A percentile compares a stretch with the other conserved stretches of the same genome.
These are phyloP conservation scores for Pestalotiopsis sp. DNA, from an alignment of 2,329 filamentous ascomycete genomes.

Conservation along the genomic window DNA sequence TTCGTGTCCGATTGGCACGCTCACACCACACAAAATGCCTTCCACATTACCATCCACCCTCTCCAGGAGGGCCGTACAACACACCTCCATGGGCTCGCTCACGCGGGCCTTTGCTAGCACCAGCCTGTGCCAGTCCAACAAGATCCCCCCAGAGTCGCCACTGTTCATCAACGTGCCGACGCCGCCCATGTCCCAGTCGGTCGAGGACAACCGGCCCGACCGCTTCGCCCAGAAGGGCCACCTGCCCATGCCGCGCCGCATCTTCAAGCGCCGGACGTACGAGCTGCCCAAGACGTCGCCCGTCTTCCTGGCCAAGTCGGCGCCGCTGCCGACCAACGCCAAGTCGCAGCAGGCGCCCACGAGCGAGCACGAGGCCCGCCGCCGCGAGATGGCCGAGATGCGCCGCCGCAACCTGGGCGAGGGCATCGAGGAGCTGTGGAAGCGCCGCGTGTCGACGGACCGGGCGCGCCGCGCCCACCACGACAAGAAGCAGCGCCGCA, in stretches of 20 bases:
- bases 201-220: slow-evolving; percentile 40
- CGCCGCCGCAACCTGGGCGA: slow-evolving; percentile 73
- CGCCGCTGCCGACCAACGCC: slow-evolving; percentile 53
- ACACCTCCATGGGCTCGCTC: slow-evolving; percentile 8
- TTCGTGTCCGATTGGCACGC: background rate
- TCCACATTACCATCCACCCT: slow-evolving; percentile 7
- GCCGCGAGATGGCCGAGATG: slow-evolving; percentile 70
- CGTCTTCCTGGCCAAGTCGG: slow-evolving; percentile 63
- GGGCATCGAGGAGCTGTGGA: slow-evolving; percentile 71
- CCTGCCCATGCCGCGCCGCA: slow-evolving; percentile 78
- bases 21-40: background rate
- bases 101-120: slow-evolving; percentile 13
- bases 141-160: slow-evolving; percentile 83
- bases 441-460: slow-evolving; percentile 58
- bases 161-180: slow-evolving; percentile 82
- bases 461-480: slow-evolving; percentile 38
- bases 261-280: slow-evolving; percentile 67
- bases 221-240: slow-evolving; percentile 66
- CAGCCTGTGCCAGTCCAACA: slow-evolving; percentile 1
- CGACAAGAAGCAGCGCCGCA: slow-evolving; percentile 46
- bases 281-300: slow-evolving; percentile 59
- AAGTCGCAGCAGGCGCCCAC: slow-evolving; percentile 35
- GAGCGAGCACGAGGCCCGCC: slow-evolving; percentile 59
- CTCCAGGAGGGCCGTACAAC: background rate
- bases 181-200: slow-evolving; percentile 68